Base-by-base conservation (phyloP, 2,329 filamentous ascomycete species). In the Coniochaeta hoffmannii region DNA sequence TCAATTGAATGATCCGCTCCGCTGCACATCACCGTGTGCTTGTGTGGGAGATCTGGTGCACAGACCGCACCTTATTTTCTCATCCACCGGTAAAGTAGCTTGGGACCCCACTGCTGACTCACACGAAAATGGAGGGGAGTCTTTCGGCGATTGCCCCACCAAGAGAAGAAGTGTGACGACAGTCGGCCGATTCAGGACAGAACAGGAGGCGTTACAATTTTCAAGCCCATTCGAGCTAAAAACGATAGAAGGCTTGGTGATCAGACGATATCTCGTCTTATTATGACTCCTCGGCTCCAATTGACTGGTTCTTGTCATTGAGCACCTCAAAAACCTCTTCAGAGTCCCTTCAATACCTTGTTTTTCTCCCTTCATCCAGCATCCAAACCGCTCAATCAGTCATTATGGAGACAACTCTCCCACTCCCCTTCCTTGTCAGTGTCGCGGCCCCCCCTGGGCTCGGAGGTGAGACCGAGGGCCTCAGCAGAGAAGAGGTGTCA, bases 401-500 rank as follows among this genome's bases (percentile, higher is more conserved):
- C 49, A 22, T 11, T 19, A 87, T 87, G 83, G 84, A 87, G 69
- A 83, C 82, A 30, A 83, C 79, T 57, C 74, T 86, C 22, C 81
- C 83, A 10, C 71, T 87, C 53, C 84, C 83, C 24, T 86, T 87
- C 65, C 73, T 87, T 57, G 73, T 84, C 68, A 77, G 78, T 64
- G 77, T 86, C 58, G 73, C 77, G 59, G 73, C 80, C 52, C 75
- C 76, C 1, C 74, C 76, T 26, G 74, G 73, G 44, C 70, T 81
- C 59, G 69, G 72, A 55, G 63, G 64, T 55, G 72, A 76, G 38
- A 69, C 71, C 52, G 74, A 79, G 55, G 82, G 82, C 56, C 73
- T 87, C 57, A 80, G 68, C 32, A 73, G 72, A 57, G 77, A 79
- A 53, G 81, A 87, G 66, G 72, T 87, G 46, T 76, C 79, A 22